Percentiles rank a stretch among this genome's conserved stretches.
phyloP scores from a whole-genome alignment of 2,329 filamentous ascomycete genomes.

The Daldinia sp. region DNA sequence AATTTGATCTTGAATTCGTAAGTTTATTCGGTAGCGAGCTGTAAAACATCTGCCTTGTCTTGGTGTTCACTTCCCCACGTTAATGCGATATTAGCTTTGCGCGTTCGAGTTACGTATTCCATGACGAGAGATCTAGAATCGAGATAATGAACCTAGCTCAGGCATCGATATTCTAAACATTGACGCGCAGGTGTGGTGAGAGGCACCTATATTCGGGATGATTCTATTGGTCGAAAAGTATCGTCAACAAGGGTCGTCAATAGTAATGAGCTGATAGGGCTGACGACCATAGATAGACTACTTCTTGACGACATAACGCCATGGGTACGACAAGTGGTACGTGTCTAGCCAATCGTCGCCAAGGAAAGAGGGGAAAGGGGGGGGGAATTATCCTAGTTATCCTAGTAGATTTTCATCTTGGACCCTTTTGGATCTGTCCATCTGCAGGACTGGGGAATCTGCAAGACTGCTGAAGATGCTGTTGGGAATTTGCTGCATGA shows the following conservation, averaged over 20 bases:
- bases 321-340: conserved; percentile 22
- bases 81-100: conserved; percentile 6
- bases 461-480: conserved; percentile 5
- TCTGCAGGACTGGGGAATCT: conserved; percentile 14
- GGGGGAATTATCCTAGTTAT: too few relatives aligned
- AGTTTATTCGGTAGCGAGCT: conserved; percentile 13
- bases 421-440: not conserved
- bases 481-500: conserved; percentile 18
- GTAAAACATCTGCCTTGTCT: conserved; percentile 34
- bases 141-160: conserved; percentile 28
- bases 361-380: conserved; percentile 5
- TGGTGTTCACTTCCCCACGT: not conserved
- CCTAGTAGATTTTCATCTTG: conserved; percentile 22
- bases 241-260: conserved; percentile 19
- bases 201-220: conserved; percentile 39
- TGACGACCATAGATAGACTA: conserved; percentile 32
- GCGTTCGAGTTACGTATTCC: conserved; percentile 34
- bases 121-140: conserved; percentile 25
- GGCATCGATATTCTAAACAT: conserved; percentile 46
- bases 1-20: conserved; percentile 1
- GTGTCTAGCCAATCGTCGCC: conserved; percentile 32
- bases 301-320: conserved; percentile 14
- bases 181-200: conserved; percentile 29
- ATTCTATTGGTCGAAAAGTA: conserved; percentile 31
- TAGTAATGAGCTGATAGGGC: conserved; percentile 40